A percentile compares a stretch with the other conserved stretches of the same genome.
phyloP scores from a whole-genome alignment of 768 basidiomycete species.

The Ramaria rubella region DNA sequence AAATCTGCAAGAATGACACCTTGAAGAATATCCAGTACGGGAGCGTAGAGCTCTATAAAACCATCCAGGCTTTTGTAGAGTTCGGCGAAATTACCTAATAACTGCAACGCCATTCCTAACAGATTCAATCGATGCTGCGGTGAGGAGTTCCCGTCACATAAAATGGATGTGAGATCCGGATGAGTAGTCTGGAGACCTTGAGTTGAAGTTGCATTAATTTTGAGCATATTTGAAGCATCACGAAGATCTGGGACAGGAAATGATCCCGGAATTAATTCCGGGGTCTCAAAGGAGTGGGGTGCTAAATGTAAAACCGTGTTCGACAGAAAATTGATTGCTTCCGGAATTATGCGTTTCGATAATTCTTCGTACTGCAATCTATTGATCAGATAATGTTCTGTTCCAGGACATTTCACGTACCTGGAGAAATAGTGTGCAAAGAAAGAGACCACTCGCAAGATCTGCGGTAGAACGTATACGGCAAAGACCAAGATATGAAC shows the following conservation, averaged over 20 bases:
- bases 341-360: conserved; percentile 85
- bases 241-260: conserved; percentile 71
- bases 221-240: conserved; percentile 36
- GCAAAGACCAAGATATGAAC: conserved; percentile 81
- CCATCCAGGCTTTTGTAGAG: conserved; percentile 72
- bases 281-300: conserved; percentile 48
- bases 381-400: neutral
- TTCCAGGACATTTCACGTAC: conserved; percentile 13
- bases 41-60: conserved; percentile 80
- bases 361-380: conserved; percentile 69
- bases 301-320: conserved; percentile 68
- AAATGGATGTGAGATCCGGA: conserved; percentile 41
- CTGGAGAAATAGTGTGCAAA: conserved; percentile 67
- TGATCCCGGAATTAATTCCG: conserved; percentile 50
- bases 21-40: conserved; percentile 53
- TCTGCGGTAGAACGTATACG: conserved; percentile 72
- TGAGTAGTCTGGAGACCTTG: conserved; percentile 34
- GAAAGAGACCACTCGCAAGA: conserved; percentile 79
- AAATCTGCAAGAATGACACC: conserved; percentile 42
- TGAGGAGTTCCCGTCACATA: conserved; percentile 27
- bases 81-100: conserved; percentile 64
- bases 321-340: conserved; percentile 76
- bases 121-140: conserved; percentile 73
- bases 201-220: conserved; percentile 36
- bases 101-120: conserved; percentile 51